These are phyloP conservation scores for Penicillium silybi DNA, from an alignment of 495 filamentous ascomycete genomes.

Conservation along the genomic window DNA sequence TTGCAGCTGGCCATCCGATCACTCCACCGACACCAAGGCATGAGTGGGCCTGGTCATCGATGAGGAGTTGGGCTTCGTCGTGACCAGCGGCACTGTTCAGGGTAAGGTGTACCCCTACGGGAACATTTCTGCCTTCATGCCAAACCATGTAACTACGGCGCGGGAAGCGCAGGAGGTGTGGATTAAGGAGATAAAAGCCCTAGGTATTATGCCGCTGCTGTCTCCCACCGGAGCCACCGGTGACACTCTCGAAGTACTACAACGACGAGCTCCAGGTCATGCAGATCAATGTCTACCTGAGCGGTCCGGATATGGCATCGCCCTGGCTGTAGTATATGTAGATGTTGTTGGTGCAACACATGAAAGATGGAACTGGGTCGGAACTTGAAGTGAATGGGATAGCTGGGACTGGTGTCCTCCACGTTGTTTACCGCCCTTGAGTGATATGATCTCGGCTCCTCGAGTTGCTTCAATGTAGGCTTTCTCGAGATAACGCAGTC, in stretches of 20 bases:
- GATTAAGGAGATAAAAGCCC: not conserved
- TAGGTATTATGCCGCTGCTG: not conserved
- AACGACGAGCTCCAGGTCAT: slow-evolving; percentile 6
- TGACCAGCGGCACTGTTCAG: slow-evolving; percentile 5
- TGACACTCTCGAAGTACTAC: slow-evolving; percentile 9
- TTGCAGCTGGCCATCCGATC: slow-evolving; percentile 2
- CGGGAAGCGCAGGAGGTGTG: slow-evolving; percentile 8
- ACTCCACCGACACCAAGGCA: slow-evolving; percentile 3
- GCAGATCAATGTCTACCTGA: slow-evolving; percentile 14
- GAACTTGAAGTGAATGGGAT: no score
- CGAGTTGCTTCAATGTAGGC: no score
- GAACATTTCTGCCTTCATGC: slow-evolving; percentile 10
- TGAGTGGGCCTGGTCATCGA: slow-evolving; percentile 4
- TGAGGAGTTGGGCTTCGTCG: slow-evolving; percentile 7
- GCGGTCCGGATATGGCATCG: slow-evolving; percentile 5
- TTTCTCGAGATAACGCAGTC: no score
- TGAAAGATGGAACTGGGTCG: no score
- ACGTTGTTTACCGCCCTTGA: no score
- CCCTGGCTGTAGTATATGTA: slow-evolving; percentile 1
- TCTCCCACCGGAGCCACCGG: not conserved
- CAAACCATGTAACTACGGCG: not conserved
- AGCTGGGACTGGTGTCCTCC: no score
- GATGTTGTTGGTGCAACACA: no score
- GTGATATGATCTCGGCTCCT: no score
- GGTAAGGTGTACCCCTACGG: slow-evolving; percentile 5